A percentile compares a stretch with the other conserved stretches of the same genome.
phyloP scores from a whole-genome alignment of 2,329 filamentous ascomycete genomes.

The Fusarium abutilonis region DNA sequence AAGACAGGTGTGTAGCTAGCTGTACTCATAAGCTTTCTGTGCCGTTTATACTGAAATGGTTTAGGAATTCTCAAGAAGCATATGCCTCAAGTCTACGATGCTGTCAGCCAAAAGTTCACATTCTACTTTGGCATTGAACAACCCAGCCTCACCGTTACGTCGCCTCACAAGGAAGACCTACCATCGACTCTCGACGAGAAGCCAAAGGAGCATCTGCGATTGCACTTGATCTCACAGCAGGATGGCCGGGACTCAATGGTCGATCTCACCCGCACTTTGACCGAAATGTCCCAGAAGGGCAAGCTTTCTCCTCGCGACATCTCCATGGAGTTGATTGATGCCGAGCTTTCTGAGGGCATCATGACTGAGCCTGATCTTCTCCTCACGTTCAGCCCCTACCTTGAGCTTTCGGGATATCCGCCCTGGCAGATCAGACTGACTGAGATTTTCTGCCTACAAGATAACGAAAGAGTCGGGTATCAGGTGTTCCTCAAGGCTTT shows the following conservation, averaged over 20 bases:
- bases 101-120: constrained; percentile 80
- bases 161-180: constrained; percentile 55
- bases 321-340: constrained; percentile 84
- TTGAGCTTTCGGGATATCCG: constrained; percentile 90
- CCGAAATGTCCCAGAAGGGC: constrained; percentile 91
- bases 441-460: constrained; percentile 85
- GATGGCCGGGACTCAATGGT: constrained; percentile 95
- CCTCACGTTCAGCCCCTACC: constrained; percentile 83
- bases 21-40: neutral
- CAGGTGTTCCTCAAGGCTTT: constrained; percentile 90
- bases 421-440: constrained; percentile 96
- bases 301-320: constrained; percentile 87
- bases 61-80: constrained; percentile 88
- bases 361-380: constrained; percentile 92
- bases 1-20: constrained; percentile 71
- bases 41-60: constrained; percentile 17
- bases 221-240: constrained; percentile 85
- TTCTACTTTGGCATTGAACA: constrained; percentile 85
- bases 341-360: constrained; percentile 81
- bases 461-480: constrained; percentile 88
- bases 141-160: constrained; percentile 71
- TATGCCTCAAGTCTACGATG: constrained; percentile 83
- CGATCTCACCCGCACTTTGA: constrained; percentile 91
- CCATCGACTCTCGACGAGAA: constrained; percentile 45
- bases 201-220: constrained; percentile 57